Evolutionary conservation across 2,329 filamentous ascomycete genomes (phyloP).

Genomic region (Cryphonectria radicalis): DNA sequence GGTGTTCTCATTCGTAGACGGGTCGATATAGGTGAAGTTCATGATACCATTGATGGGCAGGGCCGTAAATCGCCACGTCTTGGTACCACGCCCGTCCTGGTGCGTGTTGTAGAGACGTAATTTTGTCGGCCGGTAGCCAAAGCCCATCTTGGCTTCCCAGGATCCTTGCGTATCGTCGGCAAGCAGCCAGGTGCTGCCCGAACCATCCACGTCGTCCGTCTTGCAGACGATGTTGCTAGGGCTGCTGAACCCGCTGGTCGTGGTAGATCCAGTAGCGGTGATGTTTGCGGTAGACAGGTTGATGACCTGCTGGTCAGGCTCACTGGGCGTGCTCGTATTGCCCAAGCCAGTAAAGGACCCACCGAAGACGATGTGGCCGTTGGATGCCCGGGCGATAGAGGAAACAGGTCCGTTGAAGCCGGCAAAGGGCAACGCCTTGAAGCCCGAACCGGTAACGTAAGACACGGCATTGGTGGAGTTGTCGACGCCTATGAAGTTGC

Average conservation of each 20-base stretch:
- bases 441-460: slow-evolving; percentile 71
- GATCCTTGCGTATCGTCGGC: slow-evolving; percentile 75
- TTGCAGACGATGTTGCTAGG: slow-evolving; percentile 85
- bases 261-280: slow-evolving; percentile 65
- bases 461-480: slow-evolving; percentile 84
- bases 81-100: slow-evolving; percentile 81
- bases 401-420: slow-evolving; percentile 94
- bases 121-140: slow-evolving; percentile 85
- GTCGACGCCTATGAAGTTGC: slow-evolving; percentile 77
- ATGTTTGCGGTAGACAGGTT: slow-evolving; percentile 83
- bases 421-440: slow-evolving; percentile 83
- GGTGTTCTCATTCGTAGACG: slow-evolving; percentile 65
- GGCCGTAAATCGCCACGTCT: slow-evolving; percentile 84
- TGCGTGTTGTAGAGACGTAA: slow-evolving; percentile 88
- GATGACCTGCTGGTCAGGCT: slow-evolving; percentile 76
- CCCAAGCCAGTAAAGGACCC: slow-evolving; percentile 87
- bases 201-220: slow-evolving; percentile 64
- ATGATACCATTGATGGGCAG: slow-evolving; percentile 89
- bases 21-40: slow-evolving; percentile 91
- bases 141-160: slow-evolving; percentile 83
- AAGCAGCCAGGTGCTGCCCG: slow-evolving; percentile 84
- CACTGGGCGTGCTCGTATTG: slow-evolving; percentile 71
- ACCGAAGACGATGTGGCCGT: slow-evolving; percentile 89
- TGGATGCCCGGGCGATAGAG: slow-evolving; percentile 78
- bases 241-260: slow-evolving; percentile 68